Evolutionary conservation across 2,329 filamentous ascomycete genomes (phyloP).

Genomic region (Pseudomassariella vexata): DNA sequence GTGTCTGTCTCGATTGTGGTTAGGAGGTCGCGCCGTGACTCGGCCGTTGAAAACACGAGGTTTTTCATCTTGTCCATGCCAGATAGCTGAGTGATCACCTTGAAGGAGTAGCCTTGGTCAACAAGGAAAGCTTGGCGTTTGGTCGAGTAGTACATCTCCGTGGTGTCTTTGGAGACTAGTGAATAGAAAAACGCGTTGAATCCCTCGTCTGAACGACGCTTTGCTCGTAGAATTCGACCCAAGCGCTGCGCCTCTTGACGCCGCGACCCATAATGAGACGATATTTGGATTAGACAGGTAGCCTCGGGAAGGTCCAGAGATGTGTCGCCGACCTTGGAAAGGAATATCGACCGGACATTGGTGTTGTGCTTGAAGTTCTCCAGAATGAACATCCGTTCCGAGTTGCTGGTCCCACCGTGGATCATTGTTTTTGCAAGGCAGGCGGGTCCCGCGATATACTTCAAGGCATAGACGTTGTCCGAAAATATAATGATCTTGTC

Average conservation of each 20-base stretch:
- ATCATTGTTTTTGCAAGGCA: constrained; percentile 86
- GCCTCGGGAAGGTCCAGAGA: constrained; percentile 96
- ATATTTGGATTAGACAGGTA: constrained; percentile 95
- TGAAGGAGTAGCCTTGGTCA: constrained; percentile 97
- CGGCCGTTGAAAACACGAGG: constrained; percentile 72
- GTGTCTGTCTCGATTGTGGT: constrained; percentile 87
- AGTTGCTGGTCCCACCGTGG: constrained; percentile 80
- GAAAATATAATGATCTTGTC: constrained; percentile 99
- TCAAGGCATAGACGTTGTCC: constrained; percentile 90
- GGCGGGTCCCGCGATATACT: constrained; percentile 78
- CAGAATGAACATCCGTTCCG: constrained; percentile 78
- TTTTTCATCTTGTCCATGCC: constrained; percentile 81
- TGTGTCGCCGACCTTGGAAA: constrained; percentile 96
- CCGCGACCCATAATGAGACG: constrained; percentile 93
- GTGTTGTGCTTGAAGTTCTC: constrained; percentile 95
- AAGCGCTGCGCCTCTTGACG: constrained; percentile 93
- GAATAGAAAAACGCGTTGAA: constrained; percentile 99
- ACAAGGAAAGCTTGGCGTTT: constrained; percentile 96
- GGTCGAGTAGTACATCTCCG: constrained; percentile 96
- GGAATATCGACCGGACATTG: constrained; percentile 83
- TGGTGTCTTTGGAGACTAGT: constrained; percentile 92
- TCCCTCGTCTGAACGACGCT: constrained; percentile 92
- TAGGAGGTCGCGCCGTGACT: constrained; percentile 78
- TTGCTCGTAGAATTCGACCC: constrained; percentile 88
- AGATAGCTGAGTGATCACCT: constrained; percentile 92